phyloP scores from a whole-genome alignment of 2,329 filamentous ascomycete genomes.

The Laburnicola sp. region DNA sequence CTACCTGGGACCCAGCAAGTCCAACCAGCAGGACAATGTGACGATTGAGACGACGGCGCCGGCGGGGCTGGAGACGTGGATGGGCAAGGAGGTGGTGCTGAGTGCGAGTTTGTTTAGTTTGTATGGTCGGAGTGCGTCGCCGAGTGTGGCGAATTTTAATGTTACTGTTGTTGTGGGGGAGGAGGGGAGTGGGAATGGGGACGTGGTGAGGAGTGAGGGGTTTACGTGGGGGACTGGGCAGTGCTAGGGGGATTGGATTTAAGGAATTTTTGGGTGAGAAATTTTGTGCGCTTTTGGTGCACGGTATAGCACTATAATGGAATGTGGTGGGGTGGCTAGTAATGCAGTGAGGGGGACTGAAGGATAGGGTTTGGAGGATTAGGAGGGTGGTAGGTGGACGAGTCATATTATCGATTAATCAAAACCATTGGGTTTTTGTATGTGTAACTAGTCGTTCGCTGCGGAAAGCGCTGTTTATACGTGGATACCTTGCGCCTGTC shows the following conservation, averaged over 20 bases:
- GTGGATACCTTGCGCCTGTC: too few relatives aligned
- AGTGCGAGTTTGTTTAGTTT: slow-evolving; percentile 30
- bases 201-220: slow-evolving; percentile 15
- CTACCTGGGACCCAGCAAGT: slow-evolving; percentile 44
- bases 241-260: not conserved
- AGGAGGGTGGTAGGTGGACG: too few relatives aligned
- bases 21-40: slow-evolving; percentile 31
- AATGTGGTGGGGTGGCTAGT: not conserved
- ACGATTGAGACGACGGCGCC: slow-evolving; percentile 25
- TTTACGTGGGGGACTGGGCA: slow-evolving; percentile 8
- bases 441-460: too few relatives aligned
- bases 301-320: not conserved
- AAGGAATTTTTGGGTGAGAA: not conserved
- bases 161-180: slow-evolving; percentile 24
- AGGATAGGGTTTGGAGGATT: too few relatives aligned
- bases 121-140: slow-evolving; percentile 25
- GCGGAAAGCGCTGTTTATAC: too few relatives aligned
- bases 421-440: too few relatives aligned
- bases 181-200: slow-evolving; percentile 16
- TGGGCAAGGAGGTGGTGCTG: slow-evolving; percentile 23
- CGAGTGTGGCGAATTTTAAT: slow-evolving; percentile 23
- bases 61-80: slow-evolving; percentile 7
- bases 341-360: too few relatives aligned
- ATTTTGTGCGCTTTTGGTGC: not conserved
- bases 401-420: too few relatives aligned